These are phyloP conservation scores for Phytophthora tubulina DNA, from an alignment of 352 stramenopile genomes.

Conservation along the genomic window DNA sequence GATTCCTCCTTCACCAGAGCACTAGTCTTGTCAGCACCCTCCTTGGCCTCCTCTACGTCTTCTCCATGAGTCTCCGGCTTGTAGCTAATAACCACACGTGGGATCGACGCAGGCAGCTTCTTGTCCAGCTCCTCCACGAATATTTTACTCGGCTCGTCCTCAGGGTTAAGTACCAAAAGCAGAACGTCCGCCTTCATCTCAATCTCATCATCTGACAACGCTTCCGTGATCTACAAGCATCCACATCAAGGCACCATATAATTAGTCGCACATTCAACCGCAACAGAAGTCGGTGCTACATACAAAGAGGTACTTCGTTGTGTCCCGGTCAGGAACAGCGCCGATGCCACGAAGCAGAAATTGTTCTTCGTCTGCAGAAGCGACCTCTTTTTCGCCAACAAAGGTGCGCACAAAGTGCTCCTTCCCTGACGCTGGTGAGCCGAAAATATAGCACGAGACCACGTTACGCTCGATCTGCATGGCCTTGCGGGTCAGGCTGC, in stretches of 20 bases:
- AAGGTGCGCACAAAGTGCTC: constrained; percentile 65
- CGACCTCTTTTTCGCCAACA: constrained; percentile 48
- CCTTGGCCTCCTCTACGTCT: constrained; percentile 17
- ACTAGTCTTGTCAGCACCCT: constrained; percentile 24
- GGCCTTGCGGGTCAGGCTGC: constrained; percentile 63
- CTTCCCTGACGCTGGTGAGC: constrained; percentile 56
- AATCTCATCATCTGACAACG: constrained; percentile 67
- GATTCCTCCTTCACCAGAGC: constrained; percentile 28
- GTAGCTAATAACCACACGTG: constrained; percentile 69
- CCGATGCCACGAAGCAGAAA: constrained; percentile 63
- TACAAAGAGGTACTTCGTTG: constrained; percentile 76
- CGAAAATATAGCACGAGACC: constrained; percentile 78
- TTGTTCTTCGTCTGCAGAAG: constrained; percentile 41
- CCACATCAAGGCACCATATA: constrained; percentile 1
- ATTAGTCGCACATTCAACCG: background rate
- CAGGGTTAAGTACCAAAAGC: constrained; percentile 73
- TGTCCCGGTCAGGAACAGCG: constrained; percentile 64
- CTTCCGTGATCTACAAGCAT: constrained; percentile 67
- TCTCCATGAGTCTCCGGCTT: constrained; percentile 42
- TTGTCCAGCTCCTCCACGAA: constrained; percentile 64
- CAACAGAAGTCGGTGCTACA: constrained; percentile 6
- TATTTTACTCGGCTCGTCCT: constrained; percentile 53
- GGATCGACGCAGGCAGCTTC: constrained; percentile 62
- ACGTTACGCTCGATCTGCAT: constrained; percentile 74
- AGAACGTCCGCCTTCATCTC: constrained; percentile 79